Base-by-base conservation (phyloP, 78 protist species). In the Paulinella micropora region DNA sequence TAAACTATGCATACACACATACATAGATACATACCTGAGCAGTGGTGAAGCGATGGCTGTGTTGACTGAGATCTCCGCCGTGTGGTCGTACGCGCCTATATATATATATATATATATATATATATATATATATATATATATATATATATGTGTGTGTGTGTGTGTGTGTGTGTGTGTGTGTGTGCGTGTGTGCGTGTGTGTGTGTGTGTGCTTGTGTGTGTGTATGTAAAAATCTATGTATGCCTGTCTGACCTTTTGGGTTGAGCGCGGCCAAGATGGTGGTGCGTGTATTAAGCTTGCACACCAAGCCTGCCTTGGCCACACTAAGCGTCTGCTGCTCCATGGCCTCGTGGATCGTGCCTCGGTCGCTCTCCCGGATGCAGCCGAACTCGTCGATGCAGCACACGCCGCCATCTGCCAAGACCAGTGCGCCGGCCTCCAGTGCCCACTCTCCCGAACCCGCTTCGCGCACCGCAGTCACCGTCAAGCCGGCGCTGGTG, bases 321-420 rank as follows among this genome's bases (percentile, higher is more conserved):
- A 98, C 95, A 23, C 93, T 86, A n/a, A 98, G 32, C 0, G 98
- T 96, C 89, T 98, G 99, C 79, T 97, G 99, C 89, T 98, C 99
- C 99, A 98, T 98, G 4, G 90, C 90, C 86, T 88, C 87, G 88
- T 90, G 93, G 69, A 90, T 51, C 73, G 92, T 79, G 84, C 29
- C 90, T 3, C 93, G 88, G 85, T 98, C 98, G 15, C 83, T 81
- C 32, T 92, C 94, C 3, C 93, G 92, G 36, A 98, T 95, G 28
- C 94, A 88, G 28, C 90, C 93, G 67, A 98, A 96, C 83, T 98
- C 99, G 88, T 98, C 99, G 29, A 98, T 97, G 92, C 98, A 95
- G 82, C 99, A 98, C 15, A 98, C 34, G 34, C 99, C 99, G 28
- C 99, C 99, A 87, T 98, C 99, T 0, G 99, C 99, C 29, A 98